These are phyloP conservation scores for Arabis alpina DNA, from an alignment of 345 rosid genomes.

Conservation along the genomic window DNA sequence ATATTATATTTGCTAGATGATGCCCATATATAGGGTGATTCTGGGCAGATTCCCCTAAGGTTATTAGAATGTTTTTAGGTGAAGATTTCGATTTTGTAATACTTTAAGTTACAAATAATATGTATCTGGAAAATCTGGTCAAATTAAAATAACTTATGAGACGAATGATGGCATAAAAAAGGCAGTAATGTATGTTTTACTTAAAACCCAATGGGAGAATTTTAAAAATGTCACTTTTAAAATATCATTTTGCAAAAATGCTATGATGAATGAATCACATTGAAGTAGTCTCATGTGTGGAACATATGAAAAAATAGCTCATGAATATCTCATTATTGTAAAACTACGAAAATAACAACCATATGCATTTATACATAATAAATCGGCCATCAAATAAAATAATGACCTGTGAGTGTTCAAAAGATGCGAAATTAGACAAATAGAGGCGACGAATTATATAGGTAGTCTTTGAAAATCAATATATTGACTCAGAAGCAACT, in stretches of 20 bases:
- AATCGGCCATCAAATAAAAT: too few relatives aligned
- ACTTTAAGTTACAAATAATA: background rate
- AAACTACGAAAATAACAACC: too few relatives aligned
- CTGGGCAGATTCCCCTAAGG: background rate
- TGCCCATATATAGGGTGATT: background rate
- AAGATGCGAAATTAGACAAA: background rate
- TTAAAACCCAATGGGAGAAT: too few relatives aligned
- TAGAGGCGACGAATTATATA: background rate
- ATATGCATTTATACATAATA: too few relatives aligned
- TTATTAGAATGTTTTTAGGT: slow-evolving; percentile 12
- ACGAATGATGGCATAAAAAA: too few relatives aligned
- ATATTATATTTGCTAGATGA: slow-evolving; percentile 20
- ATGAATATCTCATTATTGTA: too few relatives aligned
- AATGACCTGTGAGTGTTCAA: background rate
- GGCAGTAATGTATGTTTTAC: too few relatives aligned
- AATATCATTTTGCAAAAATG: too few relatives aligned
- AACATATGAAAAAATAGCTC: too few relatives aligned
- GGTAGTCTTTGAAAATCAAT: background rate
- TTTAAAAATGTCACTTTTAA: too few relatives aligned
- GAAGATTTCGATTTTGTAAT: background rate
- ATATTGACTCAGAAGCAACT: background rate
- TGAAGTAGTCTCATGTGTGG: too few relatives aligned
- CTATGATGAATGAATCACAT: too few relatives aligned
- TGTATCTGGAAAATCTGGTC: background rate
- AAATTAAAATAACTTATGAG: background rate